Base-by-base conservation (phyloP, 2,329 filamentous ascomycete species). In the Neofusicoccum laricinum region DNA sequence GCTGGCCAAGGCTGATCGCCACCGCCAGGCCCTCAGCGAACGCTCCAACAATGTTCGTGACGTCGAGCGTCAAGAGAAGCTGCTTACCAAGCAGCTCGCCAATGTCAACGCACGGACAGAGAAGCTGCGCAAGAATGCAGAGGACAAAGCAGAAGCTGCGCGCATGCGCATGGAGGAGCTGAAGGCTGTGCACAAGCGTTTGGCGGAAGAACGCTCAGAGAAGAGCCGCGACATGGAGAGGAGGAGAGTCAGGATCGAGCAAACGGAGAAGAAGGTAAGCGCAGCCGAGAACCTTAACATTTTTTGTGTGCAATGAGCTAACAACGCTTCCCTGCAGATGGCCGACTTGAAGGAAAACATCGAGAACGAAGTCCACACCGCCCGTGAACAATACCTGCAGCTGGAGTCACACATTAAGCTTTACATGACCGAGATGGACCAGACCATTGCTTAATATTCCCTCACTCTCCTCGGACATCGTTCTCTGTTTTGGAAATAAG, bases 391-490 rank as follows among this genome's bases (percentile, higher is more conserved):
- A 81, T 99, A 97, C 78, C 85, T 96, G 75, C 97, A 97, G 86
- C 90, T 99, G 87, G 94, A 98, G 77, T 90, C 92, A 41, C 95
- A 99, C 75, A 96, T 99, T 77, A 94, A 93, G 79, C 83, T 98
- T 67, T 99, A 99, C 81, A 96, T 99, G 73, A 96, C 91, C 4
- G 95, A 99, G 83, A 97, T 99, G 93, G 95, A 98, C 79, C 93
- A 97, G 79, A 90, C 89, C 64, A 86, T 95, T 69, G 81, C 10
- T 34, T 36, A 19, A n/a, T 59, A 14, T 34, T 19, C 41, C n/a
- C 12, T 30, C 6, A n/a, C 10, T 15, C n/a, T 32, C 30, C 10
- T 57, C 43, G 7, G 53, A 55, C n/a, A 30, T 17, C 17, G 4
- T 41, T 4, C 25, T n/a, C 19, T 19, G 51, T 32, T n/a, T 15